Base-by-base conservation (phyloP, 2,329 filamentous ascomycete genomes). In the Fusarium lateritium region DNA sequence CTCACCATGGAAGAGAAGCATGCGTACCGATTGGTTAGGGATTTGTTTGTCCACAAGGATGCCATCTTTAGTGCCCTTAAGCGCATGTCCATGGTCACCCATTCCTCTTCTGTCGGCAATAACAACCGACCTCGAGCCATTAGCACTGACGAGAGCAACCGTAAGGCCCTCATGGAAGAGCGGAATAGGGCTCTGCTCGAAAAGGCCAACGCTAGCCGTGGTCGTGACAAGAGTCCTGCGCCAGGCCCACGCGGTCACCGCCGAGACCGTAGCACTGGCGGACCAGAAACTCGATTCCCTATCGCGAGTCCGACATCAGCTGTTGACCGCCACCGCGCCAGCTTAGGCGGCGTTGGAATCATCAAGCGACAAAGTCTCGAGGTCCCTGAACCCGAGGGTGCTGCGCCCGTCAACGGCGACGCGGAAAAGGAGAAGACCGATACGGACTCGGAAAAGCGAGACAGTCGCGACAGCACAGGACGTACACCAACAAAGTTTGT, bases 1-100 rank as follows among this genome's bases (percentile, higher is more conserved):
- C 85, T 99, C 60, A 98, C 94, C 4, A 92, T 98, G 89, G 94
- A 98, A 77, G 96, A 99, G 83, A 94, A 92, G 76, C 97, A 97
- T 81, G 91, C 92, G 53, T 94, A 94, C 80, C 92, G 95, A 58
- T 87, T 99, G 22, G 89, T 99, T 53, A 92, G 94, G 53, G 96
- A 99, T 77, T 86, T 99, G 14, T 96, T 99, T 76, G 88, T 92
- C 9, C 92, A 98, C 83, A 99, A 99, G 80, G 93, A 97, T 65
- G 88, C 92, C 65, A 97, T 99, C 76, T 99, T 99, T 79, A 93
- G 91, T 69, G 96, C 98, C 78, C 86, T 99, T 67, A 99, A 99
- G 85, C 94, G 96, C 72, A 92, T 94, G 77, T 93, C 91, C 43
- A 88, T 88, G 11, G 84, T 92, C 19, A 89, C 86, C 14, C 89